Evolutionary conservation across 108 stramenopile species (phyloP).

Genomic region (Cyclotella sp.): DNA sequence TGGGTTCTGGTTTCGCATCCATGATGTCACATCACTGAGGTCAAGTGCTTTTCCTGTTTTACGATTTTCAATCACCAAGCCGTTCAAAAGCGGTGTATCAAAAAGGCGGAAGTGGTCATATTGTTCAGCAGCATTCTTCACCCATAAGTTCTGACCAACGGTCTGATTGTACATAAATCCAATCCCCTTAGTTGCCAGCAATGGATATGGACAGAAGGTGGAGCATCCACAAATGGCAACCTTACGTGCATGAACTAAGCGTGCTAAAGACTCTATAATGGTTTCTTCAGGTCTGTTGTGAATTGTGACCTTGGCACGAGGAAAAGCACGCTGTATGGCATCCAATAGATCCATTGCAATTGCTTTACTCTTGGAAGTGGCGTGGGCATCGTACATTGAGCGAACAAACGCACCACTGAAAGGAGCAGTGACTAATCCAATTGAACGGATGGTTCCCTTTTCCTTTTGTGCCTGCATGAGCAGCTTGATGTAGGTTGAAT

Average conservation of each 20-base stretch:
- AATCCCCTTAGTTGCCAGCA: too few species aligned
- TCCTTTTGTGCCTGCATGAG: background rate
- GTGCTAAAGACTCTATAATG: background rate
- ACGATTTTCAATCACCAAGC: too few species aligned
- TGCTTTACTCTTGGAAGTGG: background rate
- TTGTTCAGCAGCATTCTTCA: too few species aligned
- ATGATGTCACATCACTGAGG: too few species aligned
- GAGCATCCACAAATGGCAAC: too few species aligned
- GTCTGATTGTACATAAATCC: too few species aligned
- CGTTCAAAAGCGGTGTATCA: too few species aligned
- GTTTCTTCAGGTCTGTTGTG: conserved; percentile 6
- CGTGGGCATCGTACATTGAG: background rate
- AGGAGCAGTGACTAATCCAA: background rate
- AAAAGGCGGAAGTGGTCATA: too few species aligned
- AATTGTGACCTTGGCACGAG: background rate
- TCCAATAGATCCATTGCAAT: conserved; percentile 3
- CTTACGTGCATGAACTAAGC: too few species aligned
- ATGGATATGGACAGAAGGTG: background rate
- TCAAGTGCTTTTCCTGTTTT: too few species aligned
- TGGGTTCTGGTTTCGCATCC: too few species aligned
- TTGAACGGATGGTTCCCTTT: background rate
- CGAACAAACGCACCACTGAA: background rate
- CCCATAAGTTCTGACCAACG: too few species aligned
- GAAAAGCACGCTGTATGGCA: background rate
- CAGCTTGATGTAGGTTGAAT: background rate